Base-by-base conservation (phyloP, 768 basidiomycete genomes). In the Mycena rosella region DNA sequence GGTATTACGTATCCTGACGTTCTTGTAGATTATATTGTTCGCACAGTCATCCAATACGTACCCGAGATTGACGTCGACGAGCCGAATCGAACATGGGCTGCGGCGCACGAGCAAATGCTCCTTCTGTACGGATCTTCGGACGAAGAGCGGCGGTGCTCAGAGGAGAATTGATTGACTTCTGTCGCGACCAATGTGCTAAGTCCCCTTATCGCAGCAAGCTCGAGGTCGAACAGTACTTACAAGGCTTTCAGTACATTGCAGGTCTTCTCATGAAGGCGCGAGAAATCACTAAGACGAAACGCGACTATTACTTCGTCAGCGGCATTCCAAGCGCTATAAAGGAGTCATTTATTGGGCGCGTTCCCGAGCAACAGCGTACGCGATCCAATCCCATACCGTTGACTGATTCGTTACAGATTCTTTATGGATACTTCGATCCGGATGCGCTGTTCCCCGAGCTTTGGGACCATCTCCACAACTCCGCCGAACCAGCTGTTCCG, bases 181-280 rank as follows among this genome's bases (percentile, higher is more conserved):
- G 63, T 32, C 47, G 40, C 0, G 20, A 26, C 11, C 36, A 47
- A 29, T 51, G 66, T 8, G 67, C 63, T 61, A 68, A 55, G 57
- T 44, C 57, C 8, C 22, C 29, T 9, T 72, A 51, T 29, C 11
- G 20, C 34, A 36, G 17, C 9, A 57, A 48, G 8, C 14, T 30
- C n/a, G 63, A 64, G n/a, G 53, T 72, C 7, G 63, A 68, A 27
- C 10, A 17, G 18, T 72, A 72, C 59, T 53, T 29, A 26, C 66
- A 51, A 1, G 53, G 13, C 2, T 72, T 68, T 44, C n/a, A 36
- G 44, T 26, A 27, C 2, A 56, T 72, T 32, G 67, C 70, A 13
- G 62, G 53, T 6, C 63, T 60, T 0, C 57, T 72, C 5, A 20
- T 60, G 29, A 68, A 68, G 58, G 22, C 55, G 18, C 13, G 34